These are phyloP conservation scores for Metschnikowia henanensis DNA, from an alignment of 805 yeast genomes.

Conservation along the genomic window DNA sequence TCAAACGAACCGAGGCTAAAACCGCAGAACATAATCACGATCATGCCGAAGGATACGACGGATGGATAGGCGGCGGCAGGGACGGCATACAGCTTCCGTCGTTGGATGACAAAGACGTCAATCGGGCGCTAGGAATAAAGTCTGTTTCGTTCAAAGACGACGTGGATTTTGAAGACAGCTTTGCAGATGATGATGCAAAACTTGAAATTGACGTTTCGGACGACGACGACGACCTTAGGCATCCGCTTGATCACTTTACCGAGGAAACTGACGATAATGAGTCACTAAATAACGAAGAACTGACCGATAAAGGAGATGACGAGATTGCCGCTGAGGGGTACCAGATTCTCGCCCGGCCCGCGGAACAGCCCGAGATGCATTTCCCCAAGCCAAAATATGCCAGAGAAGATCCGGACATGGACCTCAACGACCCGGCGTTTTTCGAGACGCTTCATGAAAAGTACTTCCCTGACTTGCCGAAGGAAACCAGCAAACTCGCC, in stretches of 20 bases:
- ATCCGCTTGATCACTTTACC: constrained; percentile 13
- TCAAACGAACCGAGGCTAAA: constrained; percentile 57
- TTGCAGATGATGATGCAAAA: too few relatives aligned
- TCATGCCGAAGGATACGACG: constrained; percentile 42
- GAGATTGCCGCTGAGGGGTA: constrained; percentile 43
- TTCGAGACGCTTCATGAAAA: constrained; percentile 76
- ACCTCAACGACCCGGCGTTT: constrained; percentile 76
- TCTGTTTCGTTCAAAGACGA: constrained; percentile 18
- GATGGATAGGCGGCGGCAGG: constrained; percentile 44
- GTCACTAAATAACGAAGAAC: not conserved
- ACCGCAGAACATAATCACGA: constrained; percentile 24
- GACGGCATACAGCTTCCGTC: constrained; percentile 35
- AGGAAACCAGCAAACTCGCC: constrained; percentile 74
- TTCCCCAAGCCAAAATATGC: constrained; percentile 54
- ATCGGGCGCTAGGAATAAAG: constrained; percentile 36
- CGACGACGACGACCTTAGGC: constrained; percentile 2
- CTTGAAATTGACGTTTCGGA: too few relatives aligned
- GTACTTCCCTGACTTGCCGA: constrained; percentile 88
- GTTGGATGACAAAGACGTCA: constrained; percentile 35
- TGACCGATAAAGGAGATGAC: constrained; percentile 42
- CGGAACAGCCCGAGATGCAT: constrained; percentile 53
- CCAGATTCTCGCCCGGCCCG: constrained; percentile 38
- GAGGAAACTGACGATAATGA: constrained; percentile 33
- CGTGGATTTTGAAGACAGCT: too few relatives aligned
- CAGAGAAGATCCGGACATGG: constrained; percentile 41